A percentile compares a stretch with the other conserved stretches of the same genome.
These are phyloP conservation scores for Seiridium cupressi DNA, from an alignment of 2,329 filamentous ascomycete genomes.

Conservation along the genomic window DNA sequence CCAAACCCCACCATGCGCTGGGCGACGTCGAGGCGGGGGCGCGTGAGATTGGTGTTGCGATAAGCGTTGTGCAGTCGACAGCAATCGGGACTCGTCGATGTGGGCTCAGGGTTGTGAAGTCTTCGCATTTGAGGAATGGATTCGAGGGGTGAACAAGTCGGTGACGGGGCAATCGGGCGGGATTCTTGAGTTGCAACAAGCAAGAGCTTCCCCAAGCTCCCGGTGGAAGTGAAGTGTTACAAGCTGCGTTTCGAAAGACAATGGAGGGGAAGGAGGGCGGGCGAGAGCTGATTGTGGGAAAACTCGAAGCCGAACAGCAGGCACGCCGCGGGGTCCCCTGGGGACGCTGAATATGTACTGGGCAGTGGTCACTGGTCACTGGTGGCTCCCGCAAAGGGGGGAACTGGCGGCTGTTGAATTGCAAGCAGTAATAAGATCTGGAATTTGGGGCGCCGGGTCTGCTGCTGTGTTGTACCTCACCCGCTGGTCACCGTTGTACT, in stretches of 20 bases:
- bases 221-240: conserved; percentile 35
- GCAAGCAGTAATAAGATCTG: too few species aligned
- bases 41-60: conserved; percentile 7
- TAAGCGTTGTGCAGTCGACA: conserved; percentile 6
- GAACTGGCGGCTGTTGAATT: too few species aligned
- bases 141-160: conserved; percentile 7
- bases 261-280: conserved; percentile 15
- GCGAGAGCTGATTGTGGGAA: neutral
- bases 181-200: neutral
- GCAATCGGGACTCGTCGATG: conserved; percentile 11
- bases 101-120: conserved; percentile 14
- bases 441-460: too few species aligned
- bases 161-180: neutral
- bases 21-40: conserved; percentile 3
- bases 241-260: conserved; percentile 40
- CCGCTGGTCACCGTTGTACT: too few species aligned
- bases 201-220: conserved; percentile 23
- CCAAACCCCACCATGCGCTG: conserved; percentile 14
- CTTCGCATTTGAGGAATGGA: conserved; percentile 14
- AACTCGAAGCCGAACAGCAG: neutral
- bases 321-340: neutral
- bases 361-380: too few species aligned
- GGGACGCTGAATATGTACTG: neutral
- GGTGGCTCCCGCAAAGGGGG: too few species aligned
- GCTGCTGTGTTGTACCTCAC: too few species aligned